Conservation (phyloP, 179 eudicot genomes). For the Silene noctiflora region DNA sequence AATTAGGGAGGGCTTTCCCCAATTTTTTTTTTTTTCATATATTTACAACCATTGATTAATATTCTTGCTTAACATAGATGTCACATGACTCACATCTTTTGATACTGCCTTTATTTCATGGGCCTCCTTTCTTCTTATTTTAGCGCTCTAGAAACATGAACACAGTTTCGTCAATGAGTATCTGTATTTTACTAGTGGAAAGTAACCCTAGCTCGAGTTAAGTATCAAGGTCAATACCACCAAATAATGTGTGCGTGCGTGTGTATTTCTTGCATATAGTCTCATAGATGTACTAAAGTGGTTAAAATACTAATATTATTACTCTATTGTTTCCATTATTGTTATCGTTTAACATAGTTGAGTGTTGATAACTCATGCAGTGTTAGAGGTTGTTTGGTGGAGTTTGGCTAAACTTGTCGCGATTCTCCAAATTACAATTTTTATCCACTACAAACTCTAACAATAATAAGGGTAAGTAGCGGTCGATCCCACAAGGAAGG, state of each 20-base stretch:
- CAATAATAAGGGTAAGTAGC: too few relatives aligned
- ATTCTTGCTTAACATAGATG: neutral
- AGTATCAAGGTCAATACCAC: constrained; percentile 12
- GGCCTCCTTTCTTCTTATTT: neutral
- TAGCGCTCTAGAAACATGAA: neutral
- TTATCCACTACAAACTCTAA: too few relatives aligned
- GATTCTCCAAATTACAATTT: too few relatives aligned
- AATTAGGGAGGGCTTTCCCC: neutral
- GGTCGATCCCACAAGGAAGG: too few relatives aligned
- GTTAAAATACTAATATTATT: too few relatives aligned
- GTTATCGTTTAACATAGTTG: too few relatives aligned
- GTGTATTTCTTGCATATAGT: neutral
- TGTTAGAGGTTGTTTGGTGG: too few relatives aligned
- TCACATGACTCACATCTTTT: neutral
- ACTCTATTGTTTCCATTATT: too few relatives aligned
- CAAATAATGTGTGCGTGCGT: neutral
- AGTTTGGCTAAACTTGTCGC: too few relatives aligned
- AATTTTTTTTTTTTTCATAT: neutral
- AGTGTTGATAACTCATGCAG: too few relatives aligned
- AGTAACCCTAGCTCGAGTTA: neutral
- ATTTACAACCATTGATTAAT: neutral
- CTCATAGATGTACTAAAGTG: too few relatives aligned
- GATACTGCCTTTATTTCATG: neutral
- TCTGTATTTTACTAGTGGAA: constrained; percentile 10
- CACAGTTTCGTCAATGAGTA: neutral